Conservation (phyloP, 108 stramenopile species). For the Asterionellopsis glacialis region DNA sequence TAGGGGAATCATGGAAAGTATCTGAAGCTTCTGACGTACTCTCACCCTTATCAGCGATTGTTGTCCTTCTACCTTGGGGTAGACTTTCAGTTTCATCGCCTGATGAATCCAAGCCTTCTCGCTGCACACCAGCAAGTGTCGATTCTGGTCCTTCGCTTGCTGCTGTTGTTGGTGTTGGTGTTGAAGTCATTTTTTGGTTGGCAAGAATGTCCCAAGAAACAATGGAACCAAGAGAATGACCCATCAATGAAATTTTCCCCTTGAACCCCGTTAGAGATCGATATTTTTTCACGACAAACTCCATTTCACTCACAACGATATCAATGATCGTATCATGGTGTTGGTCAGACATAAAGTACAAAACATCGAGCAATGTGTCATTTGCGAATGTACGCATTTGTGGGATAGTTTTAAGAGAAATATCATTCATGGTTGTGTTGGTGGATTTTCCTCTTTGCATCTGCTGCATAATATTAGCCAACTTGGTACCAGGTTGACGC, state of each 20-base stretch:
- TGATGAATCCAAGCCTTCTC: too few species aligned
- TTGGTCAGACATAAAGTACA: slow-evolving; percentile 64
- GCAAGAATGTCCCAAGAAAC: slow-evolving; percentile 66
- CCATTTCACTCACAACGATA: slow-evolving; percentile 55
- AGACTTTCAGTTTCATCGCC: too few species aligned
- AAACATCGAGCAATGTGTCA: slow-evolving; percentile 72
- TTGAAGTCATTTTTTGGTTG: slow-evolving; percentile 18
- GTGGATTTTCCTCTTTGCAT: neutral
- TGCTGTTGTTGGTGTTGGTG: neutral
- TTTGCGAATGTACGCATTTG: slow-evolving; percentile 69
- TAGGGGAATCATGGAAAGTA: neutral
- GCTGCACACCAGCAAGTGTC: too few species aligned
- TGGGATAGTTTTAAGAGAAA: slow-evolving; percentile 67
- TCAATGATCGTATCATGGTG: slow-evolving; percentile 68
- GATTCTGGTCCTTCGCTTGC: neutral
- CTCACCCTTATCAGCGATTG: too few species aligned
- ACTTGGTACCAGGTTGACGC: slow-evolving; percentile 12
- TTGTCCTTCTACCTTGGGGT: too few species aligned
- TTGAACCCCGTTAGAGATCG: slow-evolving; percentile 35
- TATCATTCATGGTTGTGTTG: slow-evolving; percentile 43
- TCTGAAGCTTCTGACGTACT: neutral
- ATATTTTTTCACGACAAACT: slow-evolving; percentile 54
- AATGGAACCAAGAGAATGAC: slow-evolving; percentile 56
- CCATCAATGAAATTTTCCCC: slow-evolving; percentile 48
- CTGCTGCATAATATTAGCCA: neutral